Conservation (phyloP, 2,329 filamentous ascomycete genomes). For the Juglanconis sp. region DNA sequence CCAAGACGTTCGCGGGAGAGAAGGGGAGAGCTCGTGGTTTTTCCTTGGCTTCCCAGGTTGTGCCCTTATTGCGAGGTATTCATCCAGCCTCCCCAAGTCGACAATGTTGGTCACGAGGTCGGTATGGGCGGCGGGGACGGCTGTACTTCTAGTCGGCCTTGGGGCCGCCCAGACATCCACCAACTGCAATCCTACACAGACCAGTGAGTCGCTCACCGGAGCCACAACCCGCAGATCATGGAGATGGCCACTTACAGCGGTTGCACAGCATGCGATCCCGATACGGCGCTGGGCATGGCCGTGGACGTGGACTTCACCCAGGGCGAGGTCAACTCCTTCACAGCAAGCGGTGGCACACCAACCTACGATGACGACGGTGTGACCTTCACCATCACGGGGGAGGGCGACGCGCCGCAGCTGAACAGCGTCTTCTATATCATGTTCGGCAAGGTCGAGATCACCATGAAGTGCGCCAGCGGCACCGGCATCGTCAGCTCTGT, state of each 20-base stretch:
- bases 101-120: constrained; percentile 23
- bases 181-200: constrained; percentile 28
- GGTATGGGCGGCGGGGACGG: constrained; percentile 19
- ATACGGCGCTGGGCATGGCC: constrained; percentile 80
- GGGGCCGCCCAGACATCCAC: constrained; percentile 31
- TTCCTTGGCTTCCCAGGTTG: not conserved
- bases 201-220: constrained; percentile 22
- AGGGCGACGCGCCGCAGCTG: constrained; percentile 83
- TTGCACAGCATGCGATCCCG: constrained; percentile 62
- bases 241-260: constrained; percentile 19
- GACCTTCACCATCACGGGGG: constrained; percentile 72
- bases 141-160: constrained; percentile 19
- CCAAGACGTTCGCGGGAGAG: not conserved
- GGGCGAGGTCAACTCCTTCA: constrained; percentile 76
- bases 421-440: constrained; percentile 96
- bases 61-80: not conserved
- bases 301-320: constrained; percentile 80
- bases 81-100: not conserved
- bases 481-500: constrained; percentile 90
- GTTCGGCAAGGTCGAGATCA: constrained; percentile 89
- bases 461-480: constrained; percentile 81
- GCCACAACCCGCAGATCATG: not conserved
- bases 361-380: constrained; percentile 76
- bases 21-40: not conserved
- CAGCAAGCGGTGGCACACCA: constrained; percentile 61